Conservation (phyloP, 1,284 basidiomycete species). For the Golubevia pallescens region DNA sequence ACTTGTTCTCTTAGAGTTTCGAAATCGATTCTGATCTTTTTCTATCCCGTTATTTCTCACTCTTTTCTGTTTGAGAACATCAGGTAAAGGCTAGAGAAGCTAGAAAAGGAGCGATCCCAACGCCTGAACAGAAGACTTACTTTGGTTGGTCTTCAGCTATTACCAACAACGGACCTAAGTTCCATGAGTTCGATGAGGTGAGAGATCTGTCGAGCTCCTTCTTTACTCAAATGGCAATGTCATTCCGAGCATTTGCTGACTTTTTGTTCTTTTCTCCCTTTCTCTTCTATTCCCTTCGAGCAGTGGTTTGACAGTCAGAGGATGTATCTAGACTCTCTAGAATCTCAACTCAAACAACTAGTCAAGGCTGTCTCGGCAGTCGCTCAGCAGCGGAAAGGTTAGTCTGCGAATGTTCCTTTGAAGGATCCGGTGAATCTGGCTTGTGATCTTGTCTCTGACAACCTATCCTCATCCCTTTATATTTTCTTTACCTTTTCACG, state of each 20-base stretch:
- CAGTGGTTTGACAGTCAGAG: conserved; percentile 55
- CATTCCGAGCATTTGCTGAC: not conserved
- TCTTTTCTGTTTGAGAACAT: too few species aligned
- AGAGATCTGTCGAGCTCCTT: not conserved
- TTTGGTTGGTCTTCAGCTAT: conserved; percentile 48
- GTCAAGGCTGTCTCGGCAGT: conserved; percentile 36
- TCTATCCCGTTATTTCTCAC: too few species aligned
- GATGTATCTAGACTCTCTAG: conserved; percentile 46
- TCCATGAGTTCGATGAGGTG: conserved; percentile 51
- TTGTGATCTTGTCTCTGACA: too few species aligned
- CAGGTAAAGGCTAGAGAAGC: conserved; percentile 38
- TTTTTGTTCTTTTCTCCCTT: too few species aligned
- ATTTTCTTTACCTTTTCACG: too few species aligned
- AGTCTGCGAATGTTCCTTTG: too few species aligned
- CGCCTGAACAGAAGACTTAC: conserved; percentile 61
- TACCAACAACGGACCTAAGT: conserved; percentile 25
- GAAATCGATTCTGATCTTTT: not conserved
- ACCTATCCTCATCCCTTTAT: too few species aligned
- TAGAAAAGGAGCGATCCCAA: conserved; percentile 49
- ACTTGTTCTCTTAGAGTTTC: not conserved
- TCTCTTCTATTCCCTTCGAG: not conserved
- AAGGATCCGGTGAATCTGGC: too few species aligned
- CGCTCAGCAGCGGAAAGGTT: conserved; percentile 24
- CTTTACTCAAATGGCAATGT: too few species aligned
- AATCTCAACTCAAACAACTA: conserved; percentile 40